Percentiles rank a stretch among this genome's conserved stretches.
phyloP scores from a whole-genome alignment of 2,329 filamentous ascomycete genomes.

The Hypoxylon sp. region DNA sequence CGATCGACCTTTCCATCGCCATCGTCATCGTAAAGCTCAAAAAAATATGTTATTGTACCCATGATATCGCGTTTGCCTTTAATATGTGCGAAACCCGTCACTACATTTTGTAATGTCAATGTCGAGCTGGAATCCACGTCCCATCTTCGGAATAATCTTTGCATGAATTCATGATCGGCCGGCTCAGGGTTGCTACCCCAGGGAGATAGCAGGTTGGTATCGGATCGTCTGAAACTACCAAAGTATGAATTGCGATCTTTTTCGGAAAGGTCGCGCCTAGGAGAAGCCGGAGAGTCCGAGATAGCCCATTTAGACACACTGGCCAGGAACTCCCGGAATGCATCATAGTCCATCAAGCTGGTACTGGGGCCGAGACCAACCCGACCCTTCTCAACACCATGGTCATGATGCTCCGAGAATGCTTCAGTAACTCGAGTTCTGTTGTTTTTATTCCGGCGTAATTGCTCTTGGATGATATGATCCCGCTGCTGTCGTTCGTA shows the following conservation, averaged over 20 bases:
- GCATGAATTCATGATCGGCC: slow-evolving; percentile 95
- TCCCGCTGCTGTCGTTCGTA: slow-evolving; percentile 93
- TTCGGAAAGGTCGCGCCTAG: slow-evolving; percentile 64
- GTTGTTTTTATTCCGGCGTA: slow-evolving; percentile 75
- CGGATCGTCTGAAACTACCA: slow-evolving; percentile 67
- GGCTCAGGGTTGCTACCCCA: slow-evolving; percentile 75
- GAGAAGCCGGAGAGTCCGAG: slow-evolving; percentile 81
- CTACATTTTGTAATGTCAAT: slow-evolving; percentile 90
- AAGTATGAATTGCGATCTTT: slow-evolving; percentile 73
- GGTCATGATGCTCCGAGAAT: slow-evolving; percentile 58
- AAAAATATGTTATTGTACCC: slow-evolving; percentile 98
- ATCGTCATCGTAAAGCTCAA: slow-evolving; percentile 96
- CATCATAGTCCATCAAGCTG: slow-evolving; percentile 96
- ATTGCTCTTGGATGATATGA: slow-evolving; percentile 80
- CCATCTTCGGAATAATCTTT: slow-evolving; percentile 89
- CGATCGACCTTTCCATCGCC: slow-evolving; percentile 92
- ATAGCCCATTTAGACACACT: slow-evolving; percentile 93
- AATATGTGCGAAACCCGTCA: slow-evolving; percentile 89
- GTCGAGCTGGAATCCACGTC: slow-evolving; percentile 83
- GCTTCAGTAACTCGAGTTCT: slow-evolving; percentile 64
- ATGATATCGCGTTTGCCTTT: slow-evolving; percentile 97
- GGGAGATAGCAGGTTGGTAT: slow-evolving; percentile 61
- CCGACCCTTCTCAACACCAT: slow-evolving; percentile 83
- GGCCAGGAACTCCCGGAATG: slow-evolving; percentile 93
- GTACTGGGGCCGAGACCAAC: slow-evolving; percentile 91